These are phyloP conservation scores for Endotrypanum monterogeii DNA, from an alignment of 208 protist species.

Conservation along the genomic window DNA sequence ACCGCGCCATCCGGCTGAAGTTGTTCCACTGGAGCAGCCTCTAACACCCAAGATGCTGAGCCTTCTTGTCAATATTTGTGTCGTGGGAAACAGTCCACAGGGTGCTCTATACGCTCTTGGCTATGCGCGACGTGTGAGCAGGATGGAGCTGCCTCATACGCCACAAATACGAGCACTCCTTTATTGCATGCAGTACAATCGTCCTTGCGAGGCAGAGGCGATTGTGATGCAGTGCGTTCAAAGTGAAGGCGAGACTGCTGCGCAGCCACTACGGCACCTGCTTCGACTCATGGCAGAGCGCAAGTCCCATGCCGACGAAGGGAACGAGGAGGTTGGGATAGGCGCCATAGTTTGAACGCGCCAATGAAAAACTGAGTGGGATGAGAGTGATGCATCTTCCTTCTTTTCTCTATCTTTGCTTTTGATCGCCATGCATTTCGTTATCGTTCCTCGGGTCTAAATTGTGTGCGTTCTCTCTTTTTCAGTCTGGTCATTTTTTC, in stretches of 20 bases:
- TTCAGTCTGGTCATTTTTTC: too few relatives aligned
- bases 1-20: conserved; percentile 16
- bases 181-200: conserved; percentile 74
- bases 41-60: conserved; percentile 58
- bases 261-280: conserved; percentile 55
- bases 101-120: conserved; percentile 69
- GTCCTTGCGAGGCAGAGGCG: conserved; percentile 70
- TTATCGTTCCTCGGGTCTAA: too few relatives aligned
- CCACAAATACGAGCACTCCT: conserved; percentile 71
- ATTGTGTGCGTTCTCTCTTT: too few relatives aligned
- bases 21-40: conserved; percentile 30
- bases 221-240: conserved; percentile 57
- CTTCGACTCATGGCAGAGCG: conserved; percentile 31
- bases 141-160: conserved; percentile 63
- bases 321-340: not conserved
- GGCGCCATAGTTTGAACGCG: not conserved
- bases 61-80: conserved; percentile 79
- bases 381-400: not conserved
- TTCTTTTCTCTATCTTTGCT: too few relatives aligned
- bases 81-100: conserved; percentile 65
- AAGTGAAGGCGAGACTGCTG: conserved; percentile 39
- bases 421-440: too few relatives aligned
- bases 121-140: conserved; percentile 63
- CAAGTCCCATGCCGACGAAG: conserved; percentile 6
- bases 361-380: not conserved